phyloP scores from a whole-genome alignment of 768 basidiomycete species.

The Tephrocybe sp. region DNA sequence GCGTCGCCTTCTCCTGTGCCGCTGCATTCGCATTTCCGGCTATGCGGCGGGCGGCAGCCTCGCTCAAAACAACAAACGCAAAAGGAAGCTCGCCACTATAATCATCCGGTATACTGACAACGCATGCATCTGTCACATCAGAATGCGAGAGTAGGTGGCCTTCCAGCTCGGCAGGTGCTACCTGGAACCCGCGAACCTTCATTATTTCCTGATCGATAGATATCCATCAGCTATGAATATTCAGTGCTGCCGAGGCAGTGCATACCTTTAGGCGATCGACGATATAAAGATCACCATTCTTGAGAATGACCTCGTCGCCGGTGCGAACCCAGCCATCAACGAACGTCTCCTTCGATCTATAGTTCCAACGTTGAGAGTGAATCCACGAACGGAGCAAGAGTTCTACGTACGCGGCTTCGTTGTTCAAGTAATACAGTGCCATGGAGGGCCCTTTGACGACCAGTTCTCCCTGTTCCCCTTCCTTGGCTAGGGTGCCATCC shows the following conservation, averaged over 20 bases:
- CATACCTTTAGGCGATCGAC: constrained; percentile 75
- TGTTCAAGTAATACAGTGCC: constrained; percentile 57
- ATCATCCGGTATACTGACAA: constrained; percentile 69
- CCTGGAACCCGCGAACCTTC: constrained; percentile 62
- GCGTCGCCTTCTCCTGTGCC: constrained; percentile 38
- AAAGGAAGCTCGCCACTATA: constrained; percentile 76
- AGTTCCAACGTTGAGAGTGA: not conserved
- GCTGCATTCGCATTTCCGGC: constrained; percentile 30
- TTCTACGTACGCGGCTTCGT: constrained; percentile 55
- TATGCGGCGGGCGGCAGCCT: constrained; percentile 37
- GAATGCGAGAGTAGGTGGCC: constrained; percentile 62
- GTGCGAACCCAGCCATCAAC: constrained; percentile 66
- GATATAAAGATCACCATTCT: constrained; percentile 60
- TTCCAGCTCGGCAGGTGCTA: constrained; percentile 68
- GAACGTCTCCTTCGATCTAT: constrained; percentile 65
- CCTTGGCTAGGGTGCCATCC: constrained; percentile 55
- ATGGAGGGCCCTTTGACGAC: constrained; percentile 60
- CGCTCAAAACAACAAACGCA: constrained; percentile 62
- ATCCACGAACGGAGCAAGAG: not conserved
- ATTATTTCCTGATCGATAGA: constrained; percentile 57
- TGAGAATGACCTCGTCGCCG: constrained; percentile 73
- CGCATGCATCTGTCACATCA: constrained; percentile 61
- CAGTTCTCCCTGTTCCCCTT: constrained; percentile 64
- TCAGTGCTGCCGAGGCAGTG: not conserved
- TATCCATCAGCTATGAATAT: not conserved